Evolutionary conservation across 2,329 filamentous ascomycete genomes (phyloP).

Genomic region (Penicillium sp.): DNA sequence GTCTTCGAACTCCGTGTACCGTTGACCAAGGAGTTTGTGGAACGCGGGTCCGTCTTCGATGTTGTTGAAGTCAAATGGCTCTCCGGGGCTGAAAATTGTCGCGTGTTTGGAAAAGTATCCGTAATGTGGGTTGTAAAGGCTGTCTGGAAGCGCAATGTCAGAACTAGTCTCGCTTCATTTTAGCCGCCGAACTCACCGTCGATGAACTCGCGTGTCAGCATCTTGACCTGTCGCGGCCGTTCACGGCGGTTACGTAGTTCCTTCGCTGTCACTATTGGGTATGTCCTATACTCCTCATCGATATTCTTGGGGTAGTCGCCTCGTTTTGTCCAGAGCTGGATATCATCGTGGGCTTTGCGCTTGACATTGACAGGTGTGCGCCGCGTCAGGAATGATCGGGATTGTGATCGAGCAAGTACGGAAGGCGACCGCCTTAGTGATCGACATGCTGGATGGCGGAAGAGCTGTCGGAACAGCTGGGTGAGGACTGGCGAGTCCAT

Average conservation of each 20-base stretch:
- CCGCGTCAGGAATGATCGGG: conserved; percentile 39
- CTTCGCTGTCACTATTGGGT: conserved; percentile 80
- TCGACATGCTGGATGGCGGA: conserved; percentile 69
- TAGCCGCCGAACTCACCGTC: conserved; percentile 63
- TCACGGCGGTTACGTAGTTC: conserved; percentile 71
- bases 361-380: conserved; percentile 40
- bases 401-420: conserved; percentile 31
- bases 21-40: conserved; percentile 69
- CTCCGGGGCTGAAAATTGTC: conserved; percentile 90
- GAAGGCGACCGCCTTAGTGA: conserved; percentile 46
- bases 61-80: conserved; percentile 81
- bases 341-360: conserved; percentile 49
- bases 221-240: conserved; percentile 85
- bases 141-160: conserved; percentile 59
- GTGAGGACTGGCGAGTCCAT: conserved; percentile 83
- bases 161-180: not conserved
- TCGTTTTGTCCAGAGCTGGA: conserved; percentile 83
- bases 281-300: conserved; percentile 74
- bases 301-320: conserved; percentile 74
- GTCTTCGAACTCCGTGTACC: conserved; percentile 91
- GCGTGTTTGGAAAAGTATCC: conserved; percentile 96
- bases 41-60: conserved; percentile 86
- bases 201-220: conserved; percentile 96
- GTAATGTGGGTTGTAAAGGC: conserved; percentile 89
- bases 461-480: conserved; percentile 81